These are phyloP conservation scores for Rhodotorula glutinis DNA, from an alignment of 1,284 basidiomycete species.

Conservation along the genomic window DNA sequence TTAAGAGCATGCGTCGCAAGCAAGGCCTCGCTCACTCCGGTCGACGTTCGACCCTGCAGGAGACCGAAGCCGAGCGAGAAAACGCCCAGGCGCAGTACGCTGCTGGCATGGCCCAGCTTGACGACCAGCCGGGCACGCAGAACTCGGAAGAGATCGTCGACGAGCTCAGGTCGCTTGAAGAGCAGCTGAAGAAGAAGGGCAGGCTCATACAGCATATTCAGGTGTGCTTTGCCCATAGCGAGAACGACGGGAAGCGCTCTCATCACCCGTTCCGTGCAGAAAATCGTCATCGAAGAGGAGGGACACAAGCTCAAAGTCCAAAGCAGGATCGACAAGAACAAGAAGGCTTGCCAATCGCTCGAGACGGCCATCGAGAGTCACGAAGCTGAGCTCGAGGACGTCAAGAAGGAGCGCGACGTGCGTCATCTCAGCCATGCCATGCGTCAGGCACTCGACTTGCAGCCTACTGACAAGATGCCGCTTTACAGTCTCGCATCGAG, in stretches of 20 bases:
- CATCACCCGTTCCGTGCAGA: background rate
- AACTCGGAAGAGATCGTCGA: conserved; percentile 47
- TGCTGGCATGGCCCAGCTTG: conserved; percentile 2
- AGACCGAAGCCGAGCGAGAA: conserved; percentile 40
- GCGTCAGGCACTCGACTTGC: no score
- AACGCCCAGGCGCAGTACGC: conserved; percentile 33
- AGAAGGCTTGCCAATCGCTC: background rate
- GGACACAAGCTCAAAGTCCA: conserved; percentile 42
- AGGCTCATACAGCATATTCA: background rate
- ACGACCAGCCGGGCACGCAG: background rate
- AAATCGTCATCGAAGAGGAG: background rate
- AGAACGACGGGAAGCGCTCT: no score
- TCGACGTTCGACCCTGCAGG: conserved; percentile 8
- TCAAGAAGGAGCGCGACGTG: conserved; percentile 63
- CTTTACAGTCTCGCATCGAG: conserved; percentile 61
- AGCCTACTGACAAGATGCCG: conserved; percentile 5
- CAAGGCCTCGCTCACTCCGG: no score
- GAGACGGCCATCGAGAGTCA: conserved; percentile 44
- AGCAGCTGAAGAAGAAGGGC: conserved; percentile 38
- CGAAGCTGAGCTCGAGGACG: conserved; percentile 53
- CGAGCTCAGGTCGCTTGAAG: conserved; percentile 51
- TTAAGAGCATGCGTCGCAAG: no score
- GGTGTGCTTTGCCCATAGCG: no score
- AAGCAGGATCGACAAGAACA: conserved; percentile 45
- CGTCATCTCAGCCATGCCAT: conserved; percentile 35